These are phyloP conservation scores for Cornus kousa DNA, from an alignment of 148 eudicot genomes.

Conservation along the genomic window DNA sequence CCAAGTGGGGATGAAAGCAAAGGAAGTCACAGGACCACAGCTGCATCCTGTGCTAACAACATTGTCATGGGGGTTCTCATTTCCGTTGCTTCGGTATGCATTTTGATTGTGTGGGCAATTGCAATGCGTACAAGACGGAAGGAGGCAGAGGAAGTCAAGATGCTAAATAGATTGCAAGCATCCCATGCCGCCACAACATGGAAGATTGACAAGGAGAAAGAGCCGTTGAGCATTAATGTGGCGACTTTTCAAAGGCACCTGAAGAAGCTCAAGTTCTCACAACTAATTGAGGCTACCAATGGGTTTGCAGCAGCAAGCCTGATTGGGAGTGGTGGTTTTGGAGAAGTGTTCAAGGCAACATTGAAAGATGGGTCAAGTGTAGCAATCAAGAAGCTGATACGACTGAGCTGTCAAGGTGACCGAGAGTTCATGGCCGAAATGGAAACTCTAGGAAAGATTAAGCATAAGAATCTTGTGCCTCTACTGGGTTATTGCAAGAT, in stretches of 20 bases:
- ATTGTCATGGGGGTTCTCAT: constrained; percentile 69
- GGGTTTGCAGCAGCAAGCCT: constrained; percentile 91
- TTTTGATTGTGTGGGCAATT: constrained; percentile 74
- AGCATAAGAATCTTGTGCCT: constrained; percentile 86
- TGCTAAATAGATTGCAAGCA: constrained; percentile 69
- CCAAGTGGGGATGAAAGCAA: constrained; percentile 26
- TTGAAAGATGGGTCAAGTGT: constrained; percentile 86
- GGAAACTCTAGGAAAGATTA: constrained; percentile 97
- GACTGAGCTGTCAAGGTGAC: constrained; percentile 90
- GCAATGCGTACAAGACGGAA: constrained; percentile 59
- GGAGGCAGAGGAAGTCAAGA: constrained; percentile 67
- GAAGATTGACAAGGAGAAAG: constrained; percentile 94
- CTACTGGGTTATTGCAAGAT: constrained; percentile 87
- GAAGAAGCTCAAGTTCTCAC: constrained; percentile 85
- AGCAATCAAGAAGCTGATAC: constrained; percentile 84
- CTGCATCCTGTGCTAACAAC: constrained; percentile 63
- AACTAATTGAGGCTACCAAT: constrained; percentile 90
- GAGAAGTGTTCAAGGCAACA: constrained; percentile 92
- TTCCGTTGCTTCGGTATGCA: constrained; percentile 62
- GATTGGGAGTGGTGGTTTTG: constrained; percentile 88
- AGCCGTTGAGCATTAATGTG: constrained; percentile 91
- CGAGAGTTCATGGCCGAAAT: constrained; percentile 95
- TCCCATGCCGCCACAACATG: constrained; percentile 77
- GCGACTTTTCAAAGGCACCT: constrained; percentile 90
- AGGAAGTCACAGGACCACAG: constrained; percentile 23